Evolutionary conservation across 2,329 filamentous ascomycete genomes (phyloP), one percentile per base, ranked within the genome.

Genomic region (Claviceps africana): DNA sequence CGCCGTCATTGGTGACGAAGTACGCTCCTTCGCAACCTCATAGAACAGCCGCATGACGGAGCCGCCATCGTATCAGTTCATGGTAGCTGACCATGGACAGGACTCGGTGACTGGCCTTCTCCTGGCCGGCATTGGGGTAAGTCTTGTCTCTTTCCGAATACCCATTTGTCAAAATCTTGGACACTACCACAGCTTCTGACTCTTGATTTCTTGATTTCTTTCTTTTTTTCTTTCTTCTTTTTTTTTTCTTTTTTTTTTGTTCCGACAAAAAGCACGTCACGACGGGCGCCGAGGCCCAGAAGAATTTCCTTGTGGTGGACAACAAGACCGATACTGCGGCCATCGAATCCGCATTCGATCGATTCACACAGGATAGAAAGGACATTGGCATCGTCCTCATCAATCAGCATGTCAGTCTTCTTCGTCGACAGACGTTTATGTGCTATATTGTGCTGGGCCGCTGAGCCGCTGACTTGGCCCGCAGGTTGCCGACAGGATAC

Each of bases 291-390:
- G 88, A 95, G 65, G 80, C 86, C 40, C 86, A 96, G 67, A 95
- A 95, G 76, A 98, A 98, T 77, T 98, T 96, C 73, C 82, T 98
- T 10, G 88, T 98, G 53, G 93, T 98, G 56, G 91, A 98, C 69
- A 74, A 71, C 66, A 97, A 97, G 77, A 98, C 91, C 39, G 89
- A 96, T 59, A 93, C 79, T 51, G 74, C 86, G 3, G 76, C 86
- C 53, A 96, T 98, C 64, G 93, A 97, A 70, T 79, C 83, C 37
- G 85, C 90, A 10, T 98, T 98, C 66, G 85, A 94, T 58, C 78
- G 78, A 59, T 97, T 96, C 69, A 95, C 89, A 9, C 81, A 81
- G 53, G 80, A 93, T 69, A 78, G 93, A 65, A 97, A 97, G 70
- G 93, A 98, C 66, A 96, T 98, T 67, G 93, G 89, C 30, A 95